Evolutionary conservation across 2,329 filamentous ascomycete species (phyloP).

Genomic region (Chaetomiaceae sp.): DNA sequence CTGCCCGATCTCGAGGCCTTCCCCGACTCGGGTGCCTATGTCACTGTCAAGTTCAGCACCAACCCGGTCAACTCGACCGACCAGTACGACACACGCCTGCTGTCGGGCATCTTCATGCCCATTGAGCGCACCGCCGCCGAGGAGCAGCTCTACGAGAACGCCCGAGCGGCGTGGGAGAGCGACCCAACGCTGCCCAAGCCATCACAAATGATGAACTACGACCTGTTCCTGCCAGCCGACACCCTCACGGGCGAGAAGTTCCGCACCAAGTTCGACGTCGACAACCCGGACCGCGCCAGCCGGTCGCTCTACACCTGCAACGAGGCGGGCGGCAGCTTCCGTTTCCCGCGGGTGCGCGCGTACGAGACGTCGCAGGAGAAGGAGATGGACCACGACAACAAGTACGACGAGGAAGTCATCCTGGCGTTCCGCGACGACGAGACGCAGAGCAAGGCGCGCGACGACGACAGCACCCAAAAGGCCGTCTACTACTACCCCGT

Average conservation of each 20-base stretch:
- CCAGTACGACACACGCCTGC: conserved; percentile 56
- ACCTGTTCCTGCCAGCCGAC: conserved; percentile 58
- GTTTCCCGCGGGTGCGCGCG: conserved; percentile 56
- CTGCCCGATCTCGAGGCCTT: conserved; percentile 64
- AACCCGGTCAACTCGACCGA: conserved; percentile 53
- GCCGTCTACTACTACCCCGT: conserved; percentile 65
- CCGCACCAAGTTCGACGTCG: conserved; percentile 55
- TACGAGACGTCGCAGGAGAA: conserved; percentile 60
- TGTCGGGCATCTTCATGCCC: conserved; percentile 57
- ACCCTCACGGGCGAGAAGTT: conserved; percentile 47
- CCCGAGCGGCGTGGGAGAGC: conserved; percentile 49
- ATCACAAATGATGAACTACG: conserved; percentile 57
- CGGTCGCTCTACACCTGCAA: conserved; percentile 50
- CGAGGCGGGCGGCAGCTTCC: conserved; percentile 46
- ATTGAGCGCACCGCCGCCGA: conserved; percentile 52
- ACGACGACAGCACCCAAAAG: conserved; percentile 45
- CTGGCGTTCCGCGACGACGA: conserved; percentile 53
- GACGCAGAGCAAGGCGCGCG: conserved; percentile 27
- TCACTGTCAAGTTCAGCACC: conserved; percentile 63
- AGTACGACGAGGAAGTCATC: conserved; percentile 61
- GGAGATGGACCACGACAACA: conserved; percentile 51
- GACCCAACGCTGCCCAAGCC: conserved; percentile 55
- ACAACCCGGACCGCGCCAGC: conserved; percentile 51
- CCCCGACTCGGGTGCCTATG: conserved; percentile 64
- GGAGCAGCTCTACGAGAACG: conserved; percentile 46